These are phyloP conservation scores for Populus ilicifolia DNA, from an alignment of 345 rosid species.

Conservation along the genomic window DNA sequence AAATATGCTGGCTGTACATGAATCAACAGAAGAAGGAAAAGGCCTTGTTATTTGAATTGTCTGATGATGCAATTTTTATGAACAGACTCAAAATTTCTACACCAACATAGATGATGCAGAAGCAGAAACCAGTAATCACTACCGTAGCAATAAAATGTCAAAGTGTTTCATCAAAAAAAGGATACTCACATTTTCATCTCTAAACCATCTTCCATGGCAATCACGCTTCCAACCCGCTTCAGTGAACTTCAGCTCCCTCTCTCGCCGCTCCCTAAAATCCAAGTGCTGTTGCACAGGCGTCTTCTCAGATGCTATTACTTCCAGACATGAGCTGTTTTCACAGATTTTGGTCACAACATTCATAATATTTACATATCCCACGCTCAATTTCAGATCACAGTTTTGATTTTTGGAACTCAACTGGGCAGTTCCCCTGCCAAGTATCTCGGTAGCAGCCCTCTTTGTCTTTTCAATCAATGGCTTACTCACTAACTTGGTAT, in stretches of 20 bases:
- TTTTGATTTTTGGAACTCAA: background rate
- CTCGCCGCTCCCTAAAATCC: conserved; percentile 29
- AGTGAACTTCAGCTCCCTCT: conserved; percentile 48
- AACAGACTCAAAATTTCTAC: background rate
- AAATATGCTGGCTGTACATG: background rate
- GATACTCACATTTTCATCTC: conserved; percentile 46
- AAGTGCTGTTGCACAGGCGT: conserved; percentile 7
- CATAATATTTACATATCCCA: background rate
- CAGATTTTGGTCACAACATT: background rate
- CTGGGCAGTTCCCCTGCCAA: background rate
- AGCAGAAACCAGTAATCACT: background rate
- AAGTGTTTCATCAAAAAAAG: background rate
- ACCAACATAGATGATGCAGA: background rate
- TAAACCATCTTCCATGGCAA: conserved; percentile 50
- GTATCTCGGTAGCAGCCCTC: conserved; percentile 31
- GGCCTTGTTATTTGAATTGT: background rate
- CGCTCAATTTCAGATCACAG: background rate
- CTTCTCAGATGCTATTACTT: conserved; percentile 5
- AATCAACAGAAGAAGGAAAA: background rate
- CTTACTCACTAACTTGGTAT: conserved; percentile 16
- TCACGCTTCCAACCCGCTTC: conserved; percentile 59
- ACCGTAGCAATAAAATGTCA: background rate
- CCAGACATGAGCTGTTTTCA: conserved; percentile 1
- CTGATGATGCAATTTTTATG: background rate
- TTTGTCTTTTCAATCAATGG: conserved; percentile 39